These are phyloP conservation scores for Venturia carpophila DNA, from an alignment of 2,329 filamentous ascomycete species.

Conservation along the genomic window DNA sequence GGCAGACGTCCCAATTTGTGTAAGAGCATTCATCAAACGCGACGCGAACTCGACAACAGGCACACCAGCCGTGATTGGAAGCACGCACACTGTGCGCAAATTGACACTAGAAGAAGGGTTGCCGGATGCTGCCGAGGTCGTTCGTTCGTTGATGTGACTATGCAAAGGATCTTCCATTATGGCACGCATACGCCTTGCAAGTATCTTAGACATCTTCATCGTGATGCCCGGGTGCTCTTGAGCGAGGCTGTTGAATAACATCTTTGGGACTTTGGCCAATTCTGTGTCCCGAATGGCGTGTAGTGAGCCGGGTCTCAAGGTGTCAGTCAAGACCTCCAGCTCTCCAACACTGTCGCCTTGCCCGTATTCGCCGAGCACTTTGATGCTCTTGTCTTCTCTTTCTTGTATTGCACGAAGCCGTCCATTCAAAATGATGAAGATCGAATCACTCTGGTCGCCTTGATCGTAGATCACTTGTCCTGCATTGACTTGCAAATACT, in stretches of 20 bases:
- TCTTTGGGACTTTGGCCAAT: slow-evolving; percentile 89
- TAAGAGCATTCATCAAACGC: slow-evolving; percentile 75
- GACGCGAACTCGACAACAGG: slow-evolving; percentile 94
- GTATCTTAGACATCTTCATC: slow-evolving; percentile 98
- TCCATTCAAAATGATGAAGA: slow-evolving; percentile 95
- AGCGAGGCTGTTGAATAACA: slow-evolving; percentile 92
- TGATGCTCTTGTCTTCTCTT: slow-evolving; percentile 70
- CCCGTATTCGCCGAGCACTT: slow-evolving; percentile 83
- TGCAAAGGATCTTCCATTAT: slow-evolving; percentile 74
- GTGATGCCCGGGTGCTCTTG: slow-evolving; percentile 97
- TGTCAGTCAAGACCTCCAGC: slow-evolving; percentile 93
- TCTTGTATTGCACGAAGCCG: slow-evolving; percentile 80
- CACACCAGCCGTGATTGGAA: slow-evolving; percentile 84
- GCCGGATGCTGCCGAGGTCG: slow-evolving; percentile 47
- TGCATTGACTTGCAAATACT: slow-evolving; percentile 95
- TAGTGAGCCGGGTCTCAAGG: slow-evolving; percentile 77
- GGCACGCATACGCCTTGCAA: slow-evolving; percentile 87
- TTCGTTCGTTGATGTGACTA: slow-evolving; percentile 55
- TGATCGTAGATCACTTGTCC: slow-evolving; percentile 93
- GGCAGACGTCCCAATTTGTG: slow-evolving; percentile 83
- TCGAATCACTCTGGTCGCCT: slow-evolving; percentile 92
- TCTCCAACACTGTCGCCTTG: slow-evolving; percentile 98
- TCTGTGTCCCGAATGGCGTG: slow-evolving; percentile 97
- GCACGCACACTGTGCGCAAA: slow-evolving; percentile 80
- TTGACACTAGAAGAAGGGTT: slow-evolving; percentile 82